Percentiles rank a stretch among this genome's conserved stretches.
These are phyloP conservation scores for Penicillium diatomitis DNA, from an alignment of 495 filamentous ascomycete genomes.

Conservation along the genomic window DNA sequence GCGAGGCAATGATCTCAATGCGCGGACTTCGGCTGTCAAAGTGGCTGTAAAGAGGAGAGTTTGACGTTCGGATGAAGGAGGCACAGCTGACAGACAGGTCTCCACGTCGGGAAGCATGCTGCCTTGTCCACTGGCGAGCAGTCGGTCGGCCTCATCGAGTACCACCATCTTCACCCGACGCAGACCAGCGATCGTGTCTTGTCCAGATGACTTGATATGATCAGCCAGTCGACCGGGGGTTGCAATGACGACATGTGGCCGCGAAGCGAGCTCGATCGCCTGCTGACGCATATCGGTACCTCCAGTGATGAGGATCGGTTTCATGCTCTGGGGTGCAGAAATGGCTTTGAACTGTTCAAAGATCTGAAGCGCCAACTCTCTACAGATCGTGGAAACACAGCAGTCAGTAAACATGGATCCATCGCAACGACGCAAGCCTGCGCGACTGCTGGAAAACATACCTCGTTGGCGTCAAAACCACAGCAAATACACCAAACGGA, in stretches of 20 bases:
- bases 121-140: slow-evolving; percentile 65
- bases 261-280: slow-evolving; percentile 66
- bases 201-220: slow-evolving; percentile 81
- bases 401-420: neutral
- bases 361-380: slow-evolving; percentile 92
- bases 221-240: slow-evolving; percentile 92
- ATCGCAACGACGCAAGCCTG: no score
- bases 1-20: slow-evolving; percentile 67
- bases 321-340: slow-evolving; percentile 73
- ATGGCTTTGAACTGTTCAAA: slow-evolving; percentile 92
- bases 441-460: slow-evolving; percentile 18
- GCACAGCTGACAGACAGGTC: slow-evolving; percentile 72
- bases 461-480: slow-evolving; percentile 86
- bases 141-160: slow-evolving; percentile 90
- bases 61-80: slow-evolving; percentile 63
- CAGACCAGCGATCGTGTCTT: slow-evolving; percentile 78
- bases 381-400: slow-evolving; percentile 9
- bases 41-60: slow-evolving; percentile 97
- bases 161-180: slow-evolving; percentile 74
- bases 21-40: slow-evolving; percentile 82
- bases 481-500: slow-evolving; percentile 80
- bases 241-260: slow-evolving; percentile 88
- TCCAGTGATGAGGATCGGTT: slow-evolving; percentile 77
- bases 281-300: slow-evolving; percentile 88
- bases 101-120: slow-evolving; percentile 93